Conservation (phyloP, 805 yeast genomes). For the Starmera caribaea region DNA sequence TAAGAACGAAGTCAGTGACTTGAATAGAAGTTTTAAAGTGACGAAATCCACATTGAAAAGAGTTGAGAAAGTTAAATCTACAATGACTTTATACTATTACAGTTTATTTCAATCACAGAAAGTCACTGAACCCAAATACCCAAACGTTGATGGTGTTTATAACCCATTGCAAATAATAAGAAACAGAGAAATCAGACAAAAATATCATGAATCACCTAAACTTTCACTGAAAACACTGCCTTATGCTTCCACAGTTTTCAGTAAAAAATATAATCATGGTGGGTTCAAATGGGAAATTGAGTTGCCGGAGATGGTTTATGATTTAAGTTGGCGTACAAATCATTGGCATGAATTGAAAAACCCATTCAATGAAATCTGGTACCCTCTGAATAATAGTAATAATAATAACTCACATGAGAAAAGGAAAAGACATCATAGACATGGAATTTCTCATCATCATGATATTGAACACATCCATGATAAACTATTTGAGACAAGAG, state of each 20-base stretch:
- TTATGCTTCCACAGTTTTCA: conserved; percentile 57
- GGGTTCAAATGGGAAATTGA: conserved; percentile 58
- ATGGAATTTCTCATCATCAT: conserved; percentile 1
- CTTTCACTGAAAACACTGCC: conserved; percentile 41
- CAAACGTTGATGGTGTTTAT: conserved; percentile 56
- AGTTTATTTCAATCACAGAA: conserved; percentile 14
- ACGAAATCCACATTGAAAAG: conserved; percentile 31
- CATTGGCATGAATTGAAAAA: conserved; percentile 44
- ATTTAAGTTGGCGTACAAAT: conserved; percentile 44
- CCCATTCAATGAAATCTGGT: conserved; percentile 43
- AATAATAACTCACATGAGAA: background rate
- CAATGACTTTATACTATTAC: conserved; percentile 19
- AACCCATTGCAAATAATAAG: conserved; percentile 81
- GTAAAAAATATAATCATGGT: conserved; percentile 26
- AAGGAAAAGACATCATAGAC: conserved; percentile 1
- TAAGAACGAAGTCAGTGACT: background rate
- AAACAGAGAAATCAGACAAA: conserved; percentile 50
- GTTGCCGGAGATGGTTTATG: conserved; percentile 46
- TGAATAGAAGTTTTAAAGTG: conserved; percentile 5
- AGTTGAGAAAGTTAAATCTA: conserved; percentile 39
- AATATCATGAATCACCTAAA: conserved; percentile 38
- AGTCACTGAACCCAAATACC: conserved; percentile 6
- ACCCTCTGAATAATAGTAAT: conserved; percentile 19
- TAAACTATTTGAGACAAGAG: conserved; percentile 12
- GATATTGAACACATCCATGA: conserved; percentile 11